These are phyloP conservation scores for Puccinellia tenuiflora DNA, from an alignment of 176 grass and related monocot species.

Conservation along the genomic window DNA sequence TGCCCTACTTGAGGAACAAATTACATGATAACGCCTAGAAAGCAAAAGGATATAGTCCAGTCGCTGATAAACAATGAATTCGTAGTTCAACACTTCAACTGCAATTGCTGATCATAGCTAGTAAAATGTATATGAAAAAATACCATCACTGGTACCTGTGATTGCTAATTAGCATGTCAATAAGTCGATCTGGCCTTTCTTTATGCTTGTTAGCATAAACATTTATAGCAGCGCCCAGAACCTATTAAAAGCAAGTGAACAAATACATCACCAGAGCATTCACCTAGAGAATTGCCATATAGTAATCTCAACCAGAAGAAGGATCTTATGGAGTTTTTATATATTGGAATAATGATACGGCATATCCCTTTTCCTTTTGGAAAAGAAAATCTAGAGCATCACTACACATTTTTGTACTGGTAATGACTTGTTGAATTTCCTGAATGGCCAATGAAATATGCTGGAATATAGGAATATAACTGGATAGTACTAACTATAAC, in stretches of 20 bases:
- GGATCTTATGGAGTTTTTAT: not conserved
- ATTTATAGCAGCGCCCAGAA: constrained; percentile 78
- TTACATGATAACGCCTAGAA: not conserved
- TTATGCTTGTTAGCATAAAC: constrained; percentile 95
- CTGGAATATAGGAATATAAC: constrained; percentile 4
- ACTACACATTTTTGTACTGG: not conserved
- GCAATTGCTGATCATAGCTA: not conserved
- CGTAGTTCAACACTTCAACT: not conserved
- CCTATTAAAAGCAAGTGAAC: constrained; percentile 52
- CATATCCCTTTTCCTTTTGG: constrained; percentile 10
- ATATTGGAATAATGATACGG: constrained; percentile 1
- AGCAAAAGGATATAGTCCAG: not conserved
- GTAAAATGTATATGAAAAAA: not conserved
- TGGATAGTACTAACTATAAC: not conserved
- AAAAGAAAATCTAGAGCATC: not conserved
- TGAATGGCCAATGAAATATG: not conserved
- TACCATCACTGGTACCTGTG: constrained; percentile 49
- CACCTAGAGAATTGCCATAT: not conserved
- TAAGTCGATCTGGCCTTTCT: constrained; percentile 90
- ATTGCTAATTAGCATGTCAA: constrained; percentile 90
- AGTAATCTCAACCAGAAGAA: not conserved
- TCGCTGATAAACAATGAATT: not conserved
- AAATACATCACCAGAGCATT: constrained; percentile 28
- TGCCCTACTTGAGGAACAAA: not conserved
- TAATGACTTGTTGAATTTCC: not conserved